Evolutionary conservation across 805 yeast species (phyloP), one percentile per base, ranked within the genome.

Genomic region (Yarrowia sp.): DNA sequence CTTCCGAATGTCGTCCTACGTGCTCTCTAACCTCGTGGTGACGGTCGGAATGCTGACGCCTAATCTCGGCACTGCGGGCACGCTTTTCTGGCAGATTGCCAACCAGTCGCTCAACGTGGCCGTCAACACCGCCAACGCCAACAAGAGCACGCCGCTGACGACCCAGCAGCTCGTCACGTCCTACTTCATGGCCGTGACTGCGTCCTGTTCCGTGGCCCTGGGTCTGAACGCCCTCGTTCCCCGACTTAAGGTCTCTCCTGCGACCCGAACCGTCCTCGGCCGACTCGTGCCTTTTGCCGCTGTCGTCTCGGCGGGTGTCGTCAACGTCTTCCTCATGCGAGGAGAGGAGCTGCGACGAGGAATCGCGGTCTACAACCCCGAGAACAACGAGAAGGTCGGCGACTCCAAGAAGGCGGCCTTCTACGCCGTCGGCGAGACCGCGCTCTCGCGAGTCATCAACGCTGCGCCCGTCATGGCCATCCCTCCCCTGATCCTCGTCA

Each of bases 31-130:
- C 73, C 76, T 94, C 74, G 93, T 93, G 21, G 98, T 94, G 55
- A 93, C 98, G 6, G 93, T 88, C 3, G 99, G 99, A 66, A 94
- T 94, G 99, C 81, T 94, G 66, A 93, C 97, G 1, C 99, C 99
- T 7, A 88, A 88, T 62, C 74, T 94, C 71, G 96, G 96, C 9
- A 84, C 91, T 9, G 84, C 81, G 0, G 99, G 99, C 36, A 93
- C 98, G 0, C 72, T 91, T 21, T 93, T 94, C 75, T 94, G 99
- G 99, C 99, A 94, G 76, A 84, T 94, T 72, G 96, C 97, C 19
- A 94, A 94, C 76, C 99, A 94, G 76, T 90, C 97, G 21, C 80
- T 94, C 66, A 94, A 94, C 71, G 99, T 94, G 62, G 99, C 99
- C 2, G 90, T 94, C 67, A 94, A 94, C 75, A 90, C 94, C 41